A percentile compares a stretch with the other conserved stretches of the same genome.
These are phyloP conservation scores for Adansonia madagascariensis DNA, from an alignment of 441 rosid genomes.

Conservation along the genomic window DNA sequence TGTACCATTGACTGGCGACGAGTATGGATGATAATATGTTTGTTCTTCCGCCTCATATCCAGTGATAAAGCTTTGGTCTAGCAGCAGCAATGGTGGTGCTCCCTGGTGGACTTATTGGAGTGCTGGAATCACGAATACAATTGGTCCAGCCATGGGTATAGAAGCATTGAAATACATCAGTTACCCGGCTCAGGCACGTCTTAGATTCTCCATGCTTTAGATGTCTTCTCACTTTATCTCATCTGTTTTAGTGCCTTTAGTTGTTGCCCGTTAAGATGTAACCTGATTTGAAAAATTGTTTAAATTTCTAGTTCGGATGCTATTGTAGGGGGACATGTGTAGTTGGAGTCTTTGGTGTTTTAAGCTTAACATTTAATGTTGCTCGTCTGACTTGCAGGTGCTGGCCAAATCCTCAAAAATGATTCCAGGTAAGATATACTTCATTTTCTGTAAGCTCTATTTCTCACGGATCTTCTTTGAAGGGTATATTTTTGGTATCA, in stretches of 20 bases:
- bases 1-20: not conserved
- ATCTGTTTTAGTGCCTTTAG: not conserved
- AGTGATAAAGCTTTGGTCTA: constrained; percentile 96
- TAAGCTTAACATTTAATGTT: constrained; percentile 17
- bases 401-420: constrained; percentile 93
- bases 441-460: not conserved
- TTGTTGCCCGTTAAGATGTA: not conserved
- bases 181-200: constrained; percentile 90
- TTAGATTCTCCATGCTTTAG: not conserved
- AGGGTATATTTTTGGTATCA: constrained; percentile 50
- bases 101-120: constrained; percentile 98
- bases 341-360: not conserved
- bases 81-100: constrained; percentile 58
- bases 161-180: constrained; percentile 92
- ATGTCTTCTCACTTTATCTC: not conserved
- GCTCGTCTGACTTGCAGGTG: constrained; percentile 55
- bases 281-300: not conserved
- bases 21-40: not conserved
- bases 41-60: constrained; percentile 21
- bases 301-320: constrained; percentile 10
- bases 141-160: constrained; percentile 98
- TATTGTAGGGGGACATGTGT: not conserved
- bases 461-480: not conserved
- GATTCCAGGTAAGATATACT: constrained; percentile 75
- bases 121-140: constrained; percentile 92